These are phyloP conservation scores for Malassezia sympodialis DNA, from an alignment of 1,284 basidiomycete species.

Conservation along the genomic window DNA sequence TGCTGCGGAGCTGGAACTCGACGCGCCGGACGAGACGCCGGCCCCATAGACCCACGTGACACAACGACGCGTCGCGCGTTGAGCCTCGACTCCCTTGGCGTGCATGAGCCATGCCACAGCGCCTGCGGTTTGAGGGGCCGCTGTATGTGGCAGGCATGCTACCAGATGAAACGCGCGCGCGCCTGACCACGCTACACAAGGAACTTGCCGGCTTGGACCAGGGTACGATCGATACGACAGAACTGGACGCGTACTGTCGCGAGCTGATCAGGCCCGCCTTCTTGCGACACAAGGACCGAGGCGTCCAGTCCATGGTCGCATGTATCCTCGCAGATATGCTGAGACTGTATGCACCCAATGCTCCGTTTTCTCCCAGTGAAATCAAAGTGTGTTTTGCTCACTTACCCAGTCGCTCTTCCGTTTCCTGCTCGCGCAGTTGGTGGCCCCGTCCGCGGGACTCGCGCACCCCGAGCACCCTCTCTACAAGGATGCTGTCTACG, in stretches of 20 bases:
- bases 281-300: conserved; percentile 81
- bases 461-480: conserved; percentile 25
- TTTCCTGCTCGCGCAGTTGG: conserved; percentile 55
- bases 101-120: neutral
- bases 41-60: neutral
- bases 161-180: conserved; percentile 31
- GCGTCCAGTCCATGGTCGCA: conserved; percentile 83
- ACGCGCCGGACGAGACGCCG: neutral
- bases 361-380: conserved; percentile 79
- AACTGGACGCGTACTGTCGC: conserved; percentile 61
- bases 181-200: conserved; percentile 23
- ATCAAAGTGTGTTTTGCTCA: conserved; percentile 52
- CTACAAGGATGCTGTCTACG: conserved; percentile 54
- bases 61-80: neutral
- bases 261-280: conserved; percentile 72
- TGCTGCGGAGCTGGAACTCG: conserved; percentile 3
- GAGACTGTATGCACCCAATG: conserved; percentile 86
- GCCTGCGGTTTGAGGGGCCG: conserved; percentile 24
- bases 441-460: conserved; percentile 25
- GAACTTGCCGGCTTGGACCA: conserved; percentile 80
- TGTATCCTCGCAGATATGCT: conserved; percentile 91
- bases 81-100: neutral
- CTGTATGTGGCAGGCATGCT: conserved; percentile 28
- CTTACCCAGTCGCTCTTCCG: conserved; percentile 33
- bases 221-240: conserved; percentile 65